Evolutionary conservation across 2,329 filamentous ascomycete species (phyloP).

Genomic region (Ophiostoma triangulosporum): DNA sequence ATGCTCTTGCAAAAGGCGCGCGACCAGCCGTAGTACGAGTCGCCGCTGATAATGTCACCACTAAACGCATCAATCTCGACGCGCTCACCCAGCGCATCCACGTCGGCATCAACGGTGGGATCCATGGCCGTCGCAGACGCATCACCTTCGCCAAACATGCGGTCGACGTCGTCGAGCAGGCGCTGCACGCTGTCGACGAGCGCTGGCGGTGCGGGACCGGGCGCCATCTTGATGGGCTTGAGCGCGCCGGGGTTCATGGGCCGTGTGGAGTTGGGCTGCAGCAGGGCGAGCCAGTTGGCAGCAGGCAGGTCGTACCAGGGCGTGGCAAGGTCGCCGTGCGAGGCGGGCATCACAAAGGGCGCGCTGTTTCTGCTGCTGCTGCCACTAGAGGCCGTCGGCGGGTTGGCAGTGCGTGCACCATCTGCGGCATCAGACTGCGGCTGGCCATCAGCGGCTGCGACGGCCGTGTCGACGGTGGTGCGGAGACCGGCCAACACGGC

Average conservation of each 20-base stretch:
- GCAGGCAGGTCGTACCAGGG: slow-evolving; percentile 76
- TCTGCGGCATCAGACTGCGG: slow-evolving; percentile 15
- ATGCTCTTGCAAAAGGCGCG: slow-evolving; percentile 67
- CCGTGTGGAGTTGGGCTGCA: slow-evolving; percentile 60
- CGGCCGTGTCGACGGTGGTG: slow-evolving; percentile 33
- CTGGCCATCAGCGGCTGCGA: neutral
- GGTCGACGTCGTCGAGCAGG: slow-evolving; percentile 56
- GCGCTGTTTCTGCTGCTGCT: slow-evolving; percentile 27
- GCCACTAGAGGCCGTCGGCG: neutral
- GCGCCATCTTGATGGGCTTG: slow-evolving; percentile 55
- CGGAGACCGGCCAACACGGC: slow-evolving; percentile 45
- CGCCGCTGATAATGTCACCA: slow-evolving; percentile 48
- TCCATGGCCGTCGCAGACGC: slow-evolving; percentile 22
- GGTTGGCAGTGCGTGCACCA: too few relatives aligned
- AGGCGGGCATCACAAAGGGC: slow-evolving; percentile 59
- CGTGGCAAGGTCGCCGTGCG: slow-evolving; percentile 59
- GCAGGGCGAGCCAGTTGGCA: slow-evolving; percentile 64
- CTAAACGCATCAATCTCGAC: slow-evolving; percentile 52
- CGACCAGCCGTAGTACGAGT: slow-evolving; percentile 85
- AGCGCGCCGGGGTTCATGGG: slow-evolving; percentile 61
- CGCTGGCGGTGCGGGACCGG: slow-evolving; percentile 54
- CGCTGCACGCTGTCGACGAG: slow-evolving; percentile 55
- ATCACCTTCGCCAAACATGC: slow-evolving; percentile 39
- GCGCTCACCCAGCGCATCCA: slow-evolving; percentile 64
- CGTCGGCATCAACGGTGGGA: slow-evolving; percentile 41